phyloP scores from a whole-genome alignment of 202 grass and related monocot genomes.

The Elaeis oleifera region DNA sequence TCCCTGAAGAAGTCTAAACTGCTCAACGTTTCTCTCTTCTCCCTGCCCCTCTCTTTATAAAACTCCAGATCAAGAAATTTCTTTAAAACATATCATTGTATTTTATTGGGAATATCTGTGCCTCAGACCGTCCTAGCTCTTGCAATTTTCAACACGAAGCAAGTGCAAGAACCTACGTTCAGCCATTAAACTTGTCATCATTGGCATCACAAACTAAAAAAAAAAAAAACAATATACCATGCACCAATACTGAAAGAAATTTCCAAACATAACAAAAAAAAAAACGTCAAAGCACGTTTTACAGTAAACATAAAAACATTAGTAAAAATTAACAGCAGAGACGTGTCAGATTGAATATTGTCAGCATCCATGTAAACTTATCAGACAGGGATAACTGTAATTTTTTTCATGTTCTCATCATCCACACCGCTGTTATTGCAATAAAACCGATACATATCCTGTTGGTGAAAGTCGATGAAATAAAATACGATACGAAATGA shows the following conservation, averaged over 20 bases:
- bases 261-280: background rate
- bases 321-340: background rate
- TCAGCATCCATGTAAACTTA: constrained; percentile 16
- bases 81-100: too few relatives aligned
- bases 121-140: constrained; percentile 37
- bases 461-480: too few relatives aligned
- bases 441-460: background rate
- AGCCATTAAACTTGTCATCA: constrained; percentile 21
- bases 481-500: background rate
- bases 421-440: constrained; percentile 3
- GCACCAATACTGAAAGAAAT: background rate
- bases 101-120: background rate
- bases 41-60: too few relatives aligned
- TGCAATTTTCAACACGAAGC: constrained; percentile 21
- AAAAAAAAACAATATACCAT: background rate
- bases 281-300: background rate
- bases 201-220: background rate
- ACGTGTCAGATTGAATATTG: constrained; percentile 10
- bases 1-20: too few relatives aligned
- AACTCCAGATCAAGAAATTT: too few relatives aligned
- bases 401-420: constrained; percentile 20
- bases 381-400: constrained; percentile 36
- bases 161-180: constrained; percentile 9
- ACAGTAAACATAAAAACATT: too few relatives aligned
- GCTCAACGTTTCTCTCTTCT: too few relatives aligned